Percentiles rank a stretch among this genome's conserved stretches.
These are phyloP conservation scores for Lachnellula arida DNA, from an alignment of 2,329 filamentous ascomycete genomes.

Conservation along the genomic window DNA sequence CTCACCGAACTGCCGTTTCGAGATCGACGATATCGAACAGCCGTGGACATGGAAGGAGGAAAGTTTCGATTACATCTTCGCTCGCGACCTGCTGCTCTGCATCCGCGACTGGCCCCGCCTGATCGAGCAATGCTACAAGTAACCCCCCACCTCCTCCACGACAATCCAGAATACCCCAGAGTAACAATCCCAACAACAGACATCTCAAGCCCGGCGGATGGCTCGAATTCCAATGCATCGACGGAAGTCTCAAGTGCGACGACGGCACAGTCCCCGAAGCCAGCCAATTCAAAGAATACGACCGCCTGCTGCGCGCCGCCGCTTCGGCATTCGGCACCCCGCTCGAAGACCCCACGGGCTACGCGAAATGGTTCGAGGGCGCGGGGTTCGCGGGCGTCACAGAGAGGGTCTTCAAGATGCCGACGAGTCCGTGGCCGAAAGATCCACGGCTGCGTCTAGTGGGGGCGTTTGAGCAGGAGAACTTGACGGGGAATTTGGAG, in stretches of 20 bases:
- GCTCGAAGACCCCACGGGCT: constrained; percentile 2
- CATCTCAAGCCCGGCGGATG: constrained; percentile 11
- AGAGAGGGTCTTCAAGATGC: constrained; percentile 44
- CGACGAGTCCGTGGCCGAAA: constrained; percentile 46
- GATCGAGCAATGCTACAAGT: constrained; percentile 6
- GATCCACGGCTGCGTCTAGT: constrained; percentile 47
- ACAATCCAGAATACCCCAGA: not conserved
- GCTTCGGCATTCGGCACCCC: constrained; percentile 1
- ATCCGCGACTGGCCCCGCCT: constrained; percentile 8
- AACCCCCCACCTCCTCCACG: not conserved
- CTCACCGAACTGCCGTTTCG: constrained; percentile 56
- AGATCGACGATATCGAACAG: constrained; percentile 52
- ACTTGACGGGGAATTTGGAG: constrained; percentile 3
- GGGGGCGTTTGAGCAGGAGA: constrained; percentile 29
- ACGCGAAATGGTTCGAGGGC: constrained; percentile 35
- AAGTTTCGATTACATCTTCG: constrained; percentile 22
- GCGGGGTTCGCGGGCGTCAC: constrained; percentile 48
- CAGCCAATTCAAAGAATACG: constrained; percentile 3
- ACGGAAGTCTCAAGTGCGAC: constrained; percentile 2
- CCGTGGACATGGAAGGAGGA: constrained; percentile 21
- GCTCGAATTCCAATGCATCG: constrained; percentile 9
- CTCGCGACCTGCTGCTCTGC: constrained; percentile 1
- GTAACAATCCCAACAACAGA: not conserved
- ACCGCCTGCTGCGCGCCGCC: not conserved
- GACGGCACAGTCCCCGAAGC: constrained; percentile 4